Conservation (phyloP, 2,329 filamentous ascomycete species). For the Calcarisporium arbuscula region DNA sequence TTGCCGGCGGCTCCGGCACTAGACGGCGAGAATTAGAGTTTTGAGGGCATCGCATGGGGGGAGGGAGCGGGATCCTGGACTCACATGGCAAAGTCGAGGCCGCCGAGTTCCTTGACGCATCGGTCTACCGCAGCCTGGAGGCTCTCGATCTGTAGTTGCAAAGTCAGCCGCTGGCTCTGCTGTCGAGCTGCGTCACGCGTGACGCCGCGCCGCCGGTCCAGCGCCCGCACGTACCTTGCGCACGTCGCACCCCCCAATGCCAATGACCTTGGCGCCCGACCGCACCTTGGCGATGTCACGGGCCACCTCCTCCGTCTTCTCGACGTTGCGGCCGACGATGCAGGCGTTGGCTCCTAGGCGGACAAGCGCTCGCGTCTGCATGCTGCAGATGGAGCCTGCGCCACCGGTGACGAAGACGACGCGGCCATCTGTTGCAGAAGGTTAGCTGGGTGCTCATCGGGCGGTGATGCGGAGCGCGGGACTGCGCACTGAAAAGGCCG, state of each 20-base stretch:
- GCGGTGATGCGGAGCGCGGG: not conserved
- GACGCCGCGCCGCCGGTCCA: not conserved
- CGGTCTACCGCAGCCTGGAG: constrained; percentile 63
- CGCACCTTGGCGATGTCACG: constrained; percentile 76
- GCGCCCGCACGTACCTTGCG: constrained; percentile 48
- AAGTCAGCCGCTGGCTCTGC: constrained; percentile 2
- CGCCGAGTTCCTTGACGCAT: constrained; percentile 76
- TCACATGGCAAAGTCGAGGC: constrained; percentile 89
- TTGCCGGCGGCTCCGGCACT: constrained; percentile 94
- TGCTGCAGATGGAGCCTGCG: constrained; percentile 87
- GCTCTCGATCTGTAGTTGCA: constrained; percentile 20
- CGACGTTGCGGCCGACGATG: constrained; percentile 83
- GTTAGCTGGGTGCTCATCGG: not conserved
- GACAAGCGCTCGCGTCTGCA: constrained; percentile 86
- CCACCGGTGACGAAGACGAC: constrained; percentile 95
- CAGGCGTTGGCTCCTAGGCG: constrained; percentile 88
- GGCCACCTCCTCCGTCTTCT: constrained; percentile 79
- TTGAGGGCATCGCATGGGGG: not conserved
- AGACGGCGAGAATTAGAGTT: not conserved
- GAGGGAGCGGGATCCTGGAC: no score
- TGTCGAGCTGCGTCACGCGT: not conserved
- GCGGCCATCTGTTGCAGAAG: constrained; percentile 61
- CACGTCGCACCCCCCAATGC: constrained; percentile 75
- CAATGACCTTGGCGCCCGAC: constrained; percentile 75
- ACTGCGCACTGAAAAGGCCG: constrained; percentile 66